phyloP scores from a whole-genome alignment of 441 rosid genomes.

The Adansonia madagascariensis region DNA sequence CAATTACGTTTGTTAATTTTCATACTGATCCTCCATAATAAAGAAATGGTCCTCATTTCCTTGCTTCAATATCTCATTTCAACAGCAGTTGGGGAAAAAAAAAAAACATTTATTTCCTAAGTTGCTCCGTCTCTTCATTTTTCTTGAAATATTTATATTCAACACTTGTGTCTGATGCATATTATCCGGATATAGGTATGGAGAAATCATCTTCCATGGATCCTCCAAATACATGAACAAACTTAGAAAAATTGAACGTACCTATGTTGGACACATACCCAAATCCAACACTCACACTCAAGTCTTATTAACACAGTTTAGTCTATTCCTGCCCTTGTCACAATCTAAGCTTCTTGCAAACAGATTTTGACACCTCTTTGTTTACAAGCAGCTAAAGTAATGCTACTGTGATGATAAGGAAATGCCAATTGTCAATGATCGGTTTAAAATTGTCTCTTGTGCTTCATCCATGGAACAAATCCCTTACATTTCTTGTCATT shows the following conservation, averaged over 20 bases:
- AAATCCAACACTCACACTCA: not conserved
- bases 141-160: not conserved
- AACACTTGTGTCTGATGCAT: too few species aligned
- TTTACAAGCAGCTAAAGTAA: not conserved
- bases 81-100: not conserved
- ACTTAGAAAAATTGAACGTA: not conserved
- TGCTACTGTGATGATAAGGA: not conserved
- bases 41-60: not conserved
- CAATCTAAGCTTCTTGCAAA: not conserved
- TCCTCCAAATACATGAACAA: not conserved
- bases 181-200: too few species aligned
- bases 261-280: not conserved
- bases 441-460: not conserved
- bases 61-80: not conserved
- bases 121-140: not conserved
- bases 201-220: not conserved
- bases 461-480: not conserved
- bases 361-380: not conserved
- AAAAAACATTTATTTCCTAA: not conserved
- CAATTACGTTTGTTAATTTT: not conserved
- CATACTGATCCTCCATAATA: not conserved
- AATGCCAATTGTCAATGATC: not conserved
- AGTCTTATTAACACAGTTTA: too few species aligned
- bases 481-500: not conserved
- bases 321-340: too few species aligned